These are phyloP conservation scores for Hyphodiscus hymeniophilus DNA, from an alignment of 495 filamentous ascomycete species.

Conservation along the genomic window DNA sequence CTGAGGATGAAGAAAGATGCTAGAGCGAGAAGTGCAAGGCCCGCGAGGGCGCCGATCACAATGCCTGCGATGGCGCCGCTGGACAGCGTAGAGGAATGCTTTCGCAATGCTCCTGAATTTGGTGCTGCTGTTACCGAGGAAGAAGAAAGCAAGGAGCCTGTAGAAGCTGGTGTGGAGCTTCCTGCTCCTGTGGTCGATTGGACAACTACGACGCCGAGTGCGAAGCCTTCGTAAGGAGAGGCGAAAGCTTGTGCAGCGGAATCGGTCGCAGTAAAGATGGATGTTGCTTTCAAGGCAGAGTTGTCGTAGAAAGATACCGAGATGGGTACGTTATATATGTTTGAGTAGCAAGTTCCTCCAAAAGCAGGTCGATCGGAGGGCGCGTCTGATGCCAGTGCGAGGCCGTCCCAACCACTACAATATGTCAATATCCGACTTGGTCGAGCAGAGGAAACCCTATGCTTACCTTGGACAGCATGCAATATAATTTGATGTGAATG, in stretches of 20 bases:
- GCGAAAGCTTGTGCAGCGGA: conserved; percentile 17
- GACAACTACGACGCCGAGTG: conserved; percentile 10
- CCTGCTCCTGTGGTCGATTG: conserved; percentile 3
- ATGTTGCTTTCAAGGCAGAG: conserved; percentile 8
- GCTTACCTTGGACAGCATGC: conserved; percentile 18
- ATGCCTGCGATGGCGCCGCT: too few species aligned
- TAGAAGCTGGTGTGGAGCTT: neutral
- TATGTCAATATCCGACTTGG: conserved; percentile 2
- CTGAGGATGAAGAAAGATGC: too few species aligned
- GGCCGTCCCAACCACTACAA: conserved; percentile 14
- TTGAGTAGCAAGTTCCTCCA: conserved; percentile 21
- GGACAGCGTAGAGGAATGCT: too few species aligned
- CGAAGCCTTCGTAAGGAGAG: conserved; percentile 21
- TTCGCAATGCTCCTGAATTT: neutral
- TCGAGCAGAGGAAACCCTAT: neutral
- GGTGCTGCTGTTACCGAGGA: neutral
- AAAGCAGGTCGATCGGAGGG: conserved; percentile 20
- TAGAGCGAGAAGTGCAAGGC: too few species aligned
- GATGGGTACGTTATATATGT: conserved; percentile 17
- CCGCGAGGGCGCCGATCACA: too few species aligned
- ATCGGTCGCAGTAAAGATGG: conserved; percentile 16
- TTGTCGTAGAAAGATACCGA: conserved; percentile 15
- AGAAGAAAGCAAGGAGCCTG: too few species aligned
- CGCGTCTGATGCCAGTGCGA: conserved; percentile 9
- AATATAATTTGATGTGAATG: conserved; percentile 8